Conservation (phyloP, 202 grass and related monocot species). For the Dendrocalamus latiflorus region DNA sequence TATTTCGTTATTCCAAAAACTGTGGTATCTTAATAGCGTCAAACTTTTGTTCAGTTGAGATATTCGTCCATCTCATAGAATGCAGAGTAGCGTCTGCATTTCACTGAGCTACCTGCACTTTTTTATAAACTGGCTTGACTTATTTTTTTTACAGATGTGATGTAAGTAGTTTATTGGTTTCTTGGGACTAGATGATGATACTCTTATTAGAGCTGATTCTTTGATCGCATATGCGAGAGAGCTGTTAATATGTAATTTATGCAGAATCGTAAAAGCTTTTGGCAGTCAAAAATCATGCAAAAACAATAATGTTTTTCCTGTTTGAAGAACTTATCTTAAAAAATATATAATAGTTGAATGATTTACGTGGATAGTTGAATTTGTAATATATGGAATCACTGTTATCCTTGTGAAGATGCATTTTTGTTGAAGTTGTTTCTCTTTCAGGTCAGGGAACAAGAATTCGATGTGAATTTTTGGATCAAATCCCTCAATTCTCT, state of each 20-base stretch:
- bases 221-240: background rate
- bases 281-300: background rate
- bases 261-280: background rate
- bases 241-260: background rate
- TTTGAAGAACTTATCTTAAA: slow-evolving; percentile 14
- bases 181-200: background rate
- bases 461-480: slow-evolving; percentile 74
- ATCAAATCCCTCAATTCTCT: slow-evolving; percentile 82
- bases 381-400: background rate
- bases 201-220: background rate
- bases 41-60: background rate
- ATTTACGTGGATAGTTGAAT: slow-evolving; percentile 1
- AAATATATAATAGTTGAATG: background rate
- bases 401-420: background rate
- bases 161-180: background rate
- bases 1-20: background rate
- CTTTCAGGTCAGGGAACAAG: slow-evolving; percentile 88
- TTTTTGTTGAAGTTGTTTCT: slow-evolving; percentile 34
- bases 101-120: background rate
- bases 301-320: background rate
- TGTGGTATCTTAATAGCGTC: too few species aligned
- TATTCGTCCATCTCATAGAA: background rate
- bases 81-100: background rate
- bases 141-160: background rate
- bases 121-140: slow-evolving; percentile 1